A percentile compares a stretch with the other conserved stretches of the same genome.
phyloP scores from a whole-genome alignment of 1,284 basidiomycete species.

The Rugosomyces carneus region DNA sequence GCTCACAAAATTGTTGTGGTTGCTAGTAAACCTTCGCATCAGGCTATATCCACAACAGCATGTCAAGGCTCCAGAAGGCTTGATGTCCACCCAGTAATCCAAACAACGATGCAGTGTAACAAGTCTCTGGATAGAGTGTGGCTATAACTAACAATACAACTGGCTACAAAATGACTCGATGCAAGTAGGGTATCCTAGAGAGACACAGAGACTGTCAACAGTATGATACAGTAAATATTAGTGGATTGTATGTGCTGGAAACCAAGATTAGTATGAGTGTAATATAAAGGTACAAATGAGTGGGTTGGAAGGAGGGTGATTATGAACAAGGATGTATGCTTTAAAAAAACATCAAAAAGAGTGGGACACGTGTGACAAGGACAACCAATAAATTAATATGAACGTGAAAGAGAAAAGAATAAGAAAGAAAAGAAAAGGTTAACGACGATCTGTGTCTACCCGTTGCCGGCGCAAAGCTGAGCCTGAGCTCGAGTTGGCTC shows the following conservation, averaged over 20 bases:
- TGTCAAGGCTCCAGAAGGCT: too few relatives aligned
- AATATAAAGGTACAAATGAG: neutral
- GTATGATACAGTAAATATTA: neutral
- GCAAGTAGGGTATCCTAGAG: neutral
- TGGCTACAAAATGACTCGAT: neutral
- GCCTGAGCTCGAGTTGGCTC: slow-evolving; percentile 25
- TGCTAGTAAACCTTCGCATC: too few relatives aligned
- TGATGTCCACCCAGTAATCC: too few relatives aligned
- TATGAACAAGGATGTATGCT: neutral
- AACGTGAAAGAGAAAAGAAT: neutral
- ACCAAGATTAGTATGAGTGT: slow-evolving; percentile 1
- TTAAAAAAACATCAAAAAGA: slow-evolving; percentile 1
- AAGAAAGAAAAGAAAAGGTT: slow-evolving; percentile 1
- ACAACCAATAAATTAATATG: slow-evolving; percentile 6
- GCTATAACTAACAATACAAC: neutral
- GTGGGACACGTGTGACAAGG: neutral
- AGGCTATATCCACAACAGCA: too few relatives aligned
- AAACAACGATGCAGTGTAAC: too few relatives aligned
- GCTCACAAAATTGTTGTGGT: too few relatives aligned
- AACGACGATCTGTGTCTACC: slow-evolving; percentile 26
- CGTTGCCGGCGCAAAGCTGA: slow-evolving; percentile 17
- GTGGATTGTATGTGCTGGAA: neutral
- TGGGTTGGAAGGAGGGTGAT: neutral
- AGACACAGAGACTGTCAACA: neutral
- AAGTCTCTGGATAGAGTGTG: too few relatives aligned